Evolutionary conservation across 2,329 filamentous ascomycete genomes (phyloP), one percentile per base, ranked within the genome.

Genomic region (Cercospora sp.): DNA sequence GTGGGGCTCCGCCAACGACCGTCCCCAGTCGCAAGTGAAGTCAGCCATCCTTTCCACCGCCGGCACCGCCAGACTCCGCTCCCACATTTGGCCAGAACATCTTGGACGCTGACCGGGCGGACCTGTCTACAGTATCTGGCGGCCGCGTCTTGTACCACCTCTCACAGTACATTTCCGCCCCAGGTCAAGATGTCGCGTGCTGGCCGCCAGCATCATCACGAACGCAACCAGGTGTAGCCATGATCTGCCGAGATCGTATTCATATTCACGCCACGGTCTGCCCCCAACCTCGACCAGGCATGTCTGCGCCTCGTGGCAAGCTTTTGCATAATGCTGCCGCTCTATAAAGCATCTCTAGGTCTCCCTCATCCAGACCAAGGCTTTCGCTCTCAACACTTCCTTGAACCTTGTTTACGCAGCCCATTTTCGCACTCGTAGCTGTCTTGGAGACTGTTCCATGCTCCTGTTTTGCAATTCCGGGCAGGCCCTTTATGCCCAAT

Each of bases 261-360:
- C 48, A 28, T 16, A 26, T 26, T 39, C 58, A 42, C 58, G 58
- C 30, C 31, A 60, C 58, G 58, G 13, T 13, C 39, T 60, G 58
- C 58, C 58, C 20, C 30, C 20, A 5, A 13, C 13, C 31, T 20
- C 58, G 33, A 26, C 20, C 48, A 26, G 26, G 48, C 48, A 28
- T 28, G 60, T 23, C 33, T 30, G 28, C 60, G 8, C 28, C 36
- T 62, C 60, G 60, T 33, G 55, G 26, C 33, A 62, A 62, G 60
- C 60, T 62, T 62, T 48, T 23, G 18, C 12, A 61, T 16, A 59
- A 59, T 30, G 55, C 55, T 30, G 23, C 39, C 60, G 26, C 42
- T 62, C 26, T 26, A 62, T 30, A 62, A 62, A 62, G 36, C 60
- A 62, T 62, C 60, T 51, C 60, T 51, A 48, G 39, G 60, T 26